Evolutionary conservation across 1,139 yeast species (phyloP).

Genomic region (Candida mesenterica): DNA sequence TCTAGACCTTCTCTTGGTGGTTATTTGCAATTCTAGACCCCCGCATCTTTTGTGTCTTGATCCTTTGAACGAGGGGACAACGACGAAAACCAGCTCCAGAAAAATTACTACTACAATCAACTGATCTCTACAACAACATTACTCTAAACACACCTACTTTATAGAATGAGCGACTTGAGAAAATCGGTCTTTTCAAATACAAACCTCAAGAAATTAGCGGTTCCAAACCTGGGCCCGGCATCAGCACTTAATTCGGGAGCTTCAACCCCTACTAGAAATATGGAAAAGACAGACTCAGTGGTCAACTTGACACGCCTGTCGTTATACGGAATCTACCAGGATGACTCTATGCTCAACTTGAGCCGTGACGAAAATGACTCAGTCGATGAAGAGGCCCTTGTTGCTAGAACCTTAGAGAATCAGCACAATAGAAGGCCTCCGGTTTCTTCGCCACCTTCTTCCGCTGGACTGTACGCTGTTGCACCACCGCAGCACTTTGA

Average conservation of each 20-base stretch:
- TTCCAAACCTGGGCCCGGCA: conserved; percentile 3
- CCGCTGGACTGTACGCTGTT: conserved; percentile 1
- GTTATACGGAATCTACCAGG: conserved; percentile 48
- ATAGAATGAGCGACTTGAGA: conserved; percentile 20
- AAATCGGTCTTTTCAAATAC: conserved; percentile 22
- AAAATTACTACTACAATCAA: not conserved
- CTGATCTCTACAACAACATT: not conserved
- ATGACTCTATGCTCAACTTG: conserved; percentile 33
- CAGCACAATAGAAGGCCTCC: not conserved
- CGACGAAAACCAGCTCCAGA: not conserved
- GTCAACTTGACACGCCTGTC: conserved; percentile 50
- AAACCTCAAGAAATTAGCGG: conserved; percentile 15
- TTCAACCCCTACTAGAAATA: conserved; percentile 17
- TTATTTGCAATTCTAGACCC: no score
- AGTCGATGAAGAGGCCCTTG: conserved; percentile 12
- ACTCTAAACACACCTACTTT: not conserved
- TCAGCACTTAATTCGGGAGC: conserved; percentile 13
- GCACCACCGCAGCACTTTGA: conserved; percentile 2
- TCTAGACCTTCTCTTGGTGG: no score
- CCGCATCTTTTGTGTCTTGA: not conserved
- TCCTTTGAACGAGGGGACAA: not conserved
- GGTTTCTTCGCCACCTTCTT: not conserved
- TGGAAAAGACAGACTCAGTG: conserved; percentile 44
- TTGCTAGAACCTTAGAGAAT: conserved; percentile 2
- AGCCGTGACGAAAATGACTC: conserved; percentile 36